Evolutionary conservation across 2,329 filamentous ascomycete genomes (phyloP), one percentile per base, ranked within the genome.

Genomic region (Gaeumannomyces sp.): DNA sequence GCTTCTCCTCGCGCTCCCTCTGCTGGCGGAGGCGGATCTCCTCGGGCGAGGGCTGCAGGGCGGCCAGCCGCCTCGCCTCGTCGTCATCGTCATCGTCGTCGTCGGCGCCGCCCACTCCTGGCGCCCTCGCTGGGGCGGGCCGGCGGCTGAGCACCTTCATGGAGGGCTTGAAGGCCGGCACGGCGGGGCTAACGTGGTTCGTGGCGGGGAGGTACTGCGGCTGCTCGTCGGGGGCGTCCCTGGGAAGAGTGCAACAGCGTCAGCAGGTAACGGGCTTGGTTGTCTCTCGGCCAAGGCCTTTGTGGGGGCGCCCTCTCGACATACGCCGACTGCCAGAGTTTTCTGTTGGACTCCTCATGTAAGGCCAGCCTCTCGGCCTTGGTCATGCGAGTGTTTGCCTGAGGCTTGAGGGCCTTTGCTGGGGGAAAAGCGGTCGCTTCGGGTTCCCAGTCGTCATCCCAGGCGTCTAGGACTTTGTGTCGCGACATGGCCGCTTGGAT

Each of bases 311-410:
- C 16, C 38, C 38, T 16, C 35, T 38, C 29, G 29, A 73, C 86
- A 65, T 86, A 95, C 89, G 93, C 94, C 72, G 92, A 89, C 72
- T 95, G 87, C 94, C 94, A 97, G 65, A 97, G 78, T 75, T 90
- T 90, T 71, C 89, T 87, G 75, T 97, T 96, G 64, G 89, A 84
- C 74, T 97, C 92, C 33, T 85, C 86, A 75, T 98, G 94, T 73
- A 89, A 85, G 16, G 90, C 91, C 67, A 90, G 82, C 58, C 89
- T 87, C 76, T 97, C 90, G 4, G 91, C 87, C 73, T 90, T 93
- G 69, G 86, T 88, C 66, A 92, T 75, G 59, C 76, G 76, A 64
- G 77, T 78, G 67, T 77, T 75, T 70, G 77, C 68, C 56, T 69
- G 68, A 22, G 70, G 65, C 50, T 73, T 82, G 75, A 96, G 92